Base-by-base conservation (phyloP, 768 basidiomycete genomes). In the Podaxis sp. region DNA sequence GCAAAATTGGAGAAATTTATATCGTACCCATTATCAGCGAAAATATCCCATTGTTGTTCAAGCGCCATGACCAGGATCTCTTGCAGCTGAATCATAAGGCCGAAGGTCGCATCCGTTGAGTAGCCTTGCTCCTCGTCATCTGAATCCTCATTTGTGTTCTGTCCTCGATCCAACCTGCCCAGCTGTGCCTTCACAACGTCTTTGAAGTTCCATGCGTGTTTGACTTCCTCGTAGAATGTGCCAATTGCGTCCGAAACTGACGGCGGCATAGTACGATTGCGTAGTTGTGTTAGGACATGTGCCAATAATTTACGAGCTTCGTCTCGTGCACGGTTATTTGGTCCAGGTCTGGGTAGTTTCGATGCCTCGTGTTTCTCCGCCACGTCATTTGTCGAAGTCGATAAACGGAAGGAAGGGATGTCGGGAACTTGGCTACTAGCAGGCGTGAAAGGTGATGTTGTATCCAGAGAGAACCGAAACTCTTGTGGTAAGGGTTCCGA, bases 301-400 rank as follows among this genome's bases (percentile, higher is more conserved):
- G 83, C 80, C 3, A 93, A 76, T 24, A 91, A 77, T 70, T 92
- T 92, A 54, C 85, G 82, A 8, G 87, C 84, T 71, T 91, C 91
- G 57, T 83, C 81, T 37, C 77, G 77, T 29, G 81, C 80, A 65
- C 55, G 57, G 22, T 61, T 54, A 5, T 13, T 46, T 15, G 60
- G 53, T 5, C 19, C n/a, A 41, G 61, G 58, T 22, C 63, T 63
- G 29, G 38, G 1, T 17, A 55, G 12, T 25, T 43, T 41, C 9
- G 37, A 13, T 38, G 9, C 17, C 3, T 50, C 52, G 22, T 47
- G 27, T 47, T 36, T 33, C 25, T 46, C 47, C 4, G 27, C 38
- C 24, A 12, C 25, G 40, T 59, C 52, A 33, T 49, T 58, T 19
- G 56, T 46, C 11, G 64, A 59, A 22, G 61, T 55, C 29, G 64